Percentiles rank a stretch among this genome's conserved stretches.
Conservation (phyloP, 2,329 filamentous ascomycete genomes). For the Emericellopsis cladophorae region DNA sequence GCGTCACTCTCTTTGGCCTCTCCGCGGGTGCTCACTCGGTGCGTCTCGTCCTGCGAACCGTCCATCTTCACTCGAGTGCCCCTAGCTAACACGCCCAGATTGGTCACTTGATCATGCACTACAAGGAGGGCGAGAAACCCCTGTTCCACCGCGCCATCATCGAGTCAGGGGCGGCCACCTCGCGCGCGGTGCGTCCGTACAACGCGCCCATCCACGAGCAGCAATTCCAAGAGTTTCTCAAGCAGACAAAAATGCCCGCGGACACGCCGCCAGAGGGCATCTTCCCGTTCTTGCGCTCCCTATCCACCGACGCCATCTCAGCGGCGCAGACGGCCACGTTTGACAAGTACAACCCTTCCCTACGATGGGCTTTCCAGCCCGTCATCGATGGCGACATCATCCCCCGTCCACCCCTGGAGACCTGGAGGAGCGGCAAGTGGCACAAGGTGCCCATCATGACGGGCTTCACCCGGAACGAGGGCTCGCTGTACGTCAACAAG, state of each 20-base stretch:
- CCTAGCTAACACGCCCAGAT: conserved; percentile 27
- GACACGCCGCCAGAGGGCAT: conserved; percentile 15
- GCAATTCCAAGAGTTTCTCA: conserved; percentile 29
- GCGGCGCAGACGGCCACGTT: conserved; percentile 30
- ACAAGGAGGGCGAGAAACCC: conserved; percentile 24
- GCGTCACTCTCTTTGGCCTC: conserved; percentile 21
- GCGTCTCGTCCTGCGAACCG: conserved; percentile 4
- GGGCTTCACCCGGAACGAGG: conserved; percentile 59
- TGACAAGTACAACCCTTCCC: conserved; percentile 25
- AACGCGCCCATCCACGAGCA: conserved; percentile 46
- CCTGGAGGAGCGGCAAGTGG: conserved; percentile 28
- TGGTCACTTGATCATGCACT: conserved; percentile 51
- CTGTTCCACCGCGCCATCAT: conserved; percentile 40
- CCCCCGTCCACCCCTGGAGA: conserved; percentile 40
- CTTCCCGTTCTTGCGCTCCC: conserved; percentile 32
- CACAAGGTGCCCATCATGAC: conserved; percentile 39
- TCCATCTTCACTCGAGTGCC: background rate
- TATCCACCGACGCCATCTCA: conserved; percentile 12
- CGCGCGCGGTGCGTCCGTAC: conserved; percentile 36
- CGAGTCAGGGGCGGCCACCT: conserved; percentile 41
- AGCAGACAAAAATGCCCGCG: conserved; percentile 5
- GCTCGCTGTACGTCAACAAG: conserved; percentile 48
- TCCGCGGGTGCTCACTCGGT: conserved; percentile 40
- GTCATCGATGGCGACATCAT: conserved; percentile 51
- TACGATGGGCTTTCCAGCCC: conserved; percentile 56